A percentile compares a stretch with the other conserved stretches of the same genome.
These are phyloP conservation scores for Wickerhamomyces alni DNA, from an alignment of 805 yeast species.

Conservation along the genomic window DNA sequence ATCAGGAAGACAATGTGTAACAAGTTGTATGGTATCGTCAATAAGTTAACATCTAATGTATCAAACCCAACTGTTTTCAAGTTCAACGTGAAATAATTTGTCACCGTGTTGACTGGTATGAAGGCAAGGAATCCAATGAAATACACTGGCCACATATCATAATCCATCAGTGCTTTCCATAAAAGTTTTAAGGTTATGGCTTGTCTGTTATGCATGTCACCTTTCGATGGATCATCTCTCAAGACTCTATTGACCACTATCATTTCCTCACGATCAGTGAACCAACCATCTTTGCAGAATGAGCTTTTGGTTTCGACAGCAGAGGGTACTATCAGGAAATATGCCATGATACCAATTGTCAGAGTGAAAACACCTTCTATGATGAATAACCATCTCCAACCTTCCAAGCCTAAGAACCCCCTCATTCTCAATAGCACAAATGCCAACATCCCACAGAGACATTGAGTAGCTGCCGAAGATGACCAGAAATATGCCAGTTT, in stretches of 20 bases:
- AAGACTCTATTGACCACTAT: constrained; percentile 54
- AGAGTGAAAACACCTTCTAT: constrained; percentile 59
- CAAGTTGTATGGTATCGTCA: constrained; percentile 44
- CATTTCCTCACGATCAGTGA: constrained; percentile 47
- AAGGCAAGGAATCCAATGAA: constrained; percentile 38
- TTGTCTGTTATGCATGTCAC: constrained; percentile 61
- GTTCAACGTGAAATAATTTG: constrained; percentile 40
- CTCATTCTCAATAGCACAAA: constrained; percentile 50
- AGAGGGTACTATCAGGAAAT: constrained; percentile 49
- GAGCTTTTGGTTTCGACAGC: constrained; percentile 47
- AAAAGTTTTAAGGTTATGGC: constrained; percentile 36
- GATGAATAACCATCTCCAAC: constrained; percentile 67
- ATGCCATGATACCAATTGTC: constrained; percentile 42
- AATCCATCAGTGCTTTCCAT: constrained; percentile 38
- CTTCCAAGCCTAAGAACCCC: constrained; percentile 38
- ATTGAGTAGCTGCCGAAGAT: constrained; percentile 42
- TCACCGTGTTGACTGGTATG: constrained; percentile 29
- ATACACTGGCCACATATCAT: constrained; percentile 53
- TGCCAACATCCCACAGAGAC: constrained; percentile 43
- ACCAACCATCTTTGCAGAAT: constrained; percentile 48
- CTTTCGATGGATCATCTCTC: constrained; percentile 63
- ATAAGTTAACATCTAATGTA: constrained; percentile 43
- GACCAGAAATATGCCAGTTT: constrained; percentile 60
- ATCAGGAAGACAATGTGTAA: constrained; percentile 33
- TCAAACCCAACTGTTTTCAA: constrained; percentile 43